Conservation (phyloP, 331 rosid genomes). For the Pyracantha coccinea region DNA sequence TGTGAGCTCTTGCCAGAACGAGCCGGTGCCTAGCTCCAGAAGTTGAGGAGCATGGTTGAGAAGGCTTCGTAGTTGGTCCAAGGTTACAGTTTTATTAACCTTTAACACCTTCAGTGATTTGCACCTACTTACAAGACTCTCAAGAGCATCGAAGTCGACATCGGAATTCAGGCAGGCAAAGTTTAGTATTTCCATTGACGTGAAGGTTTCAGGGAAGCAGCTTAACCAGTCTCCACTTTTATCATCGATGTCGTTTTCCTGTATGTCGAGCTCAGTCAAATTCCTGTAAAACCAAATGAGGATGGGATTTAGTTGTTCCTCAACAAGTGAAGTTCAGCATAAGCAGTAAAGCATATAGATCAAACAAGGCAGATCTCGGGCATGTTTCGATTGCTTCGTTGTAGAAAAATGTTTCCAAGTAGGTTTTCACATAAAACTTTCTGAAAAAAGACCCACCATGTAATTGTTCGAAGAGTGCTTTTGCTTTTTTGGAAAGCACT, state of each 20-base stretch:
- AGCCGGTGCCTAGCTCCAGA: conserved; percentile 68
- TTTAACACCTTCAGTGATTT: conserved; percentile 61
- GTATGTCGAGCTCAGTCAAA: conserved; percentile 78
- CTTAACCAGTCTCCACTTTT: conserved; percentile 71
- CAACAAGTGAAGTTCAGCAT: not conserved
- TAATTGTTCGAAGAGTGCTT: too few relatives aligned
- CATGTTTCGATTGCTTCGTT: too few relatives aligned
- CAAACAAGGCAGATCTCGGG: not conserved
- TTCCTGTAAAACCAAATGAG: conserved; percentile 40
- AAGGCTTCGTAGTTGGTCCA: conserved; percentile 54
- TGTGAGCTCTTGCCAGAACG: conserved; percentile 54
- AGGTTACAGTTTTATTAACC: conserved; percentile 53
- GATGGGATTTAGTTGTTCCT: not conserved
- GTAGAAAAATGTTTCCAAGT: too few relatives aligned
- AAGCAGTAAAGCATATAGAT: not conserved
- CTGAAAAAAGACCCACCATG: too few relatives aligned
- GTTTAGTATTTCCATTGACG: conserved; percentile 68
- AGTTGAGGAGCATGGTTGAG: conserved; percentile 50
- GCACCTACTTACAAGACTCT: conserved; percentile 70
- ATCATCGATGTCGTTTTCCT: conserved; percentile 67
- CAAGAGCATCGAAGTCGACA: conserved; percentile 57
- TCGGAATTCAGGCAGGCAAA: conserved; percentile 51
- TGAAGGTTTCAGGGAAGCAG: conserved; percentile 72
- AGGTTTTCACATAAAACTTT: too few relatives aligned
- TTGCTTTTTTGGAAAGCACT: too few relatives aligned